Evolutionary conservation across 75 land plant species (phyloP), one percentile per base, ranked within the genome.

Genomic region (Azolla pinnata): DNA sequence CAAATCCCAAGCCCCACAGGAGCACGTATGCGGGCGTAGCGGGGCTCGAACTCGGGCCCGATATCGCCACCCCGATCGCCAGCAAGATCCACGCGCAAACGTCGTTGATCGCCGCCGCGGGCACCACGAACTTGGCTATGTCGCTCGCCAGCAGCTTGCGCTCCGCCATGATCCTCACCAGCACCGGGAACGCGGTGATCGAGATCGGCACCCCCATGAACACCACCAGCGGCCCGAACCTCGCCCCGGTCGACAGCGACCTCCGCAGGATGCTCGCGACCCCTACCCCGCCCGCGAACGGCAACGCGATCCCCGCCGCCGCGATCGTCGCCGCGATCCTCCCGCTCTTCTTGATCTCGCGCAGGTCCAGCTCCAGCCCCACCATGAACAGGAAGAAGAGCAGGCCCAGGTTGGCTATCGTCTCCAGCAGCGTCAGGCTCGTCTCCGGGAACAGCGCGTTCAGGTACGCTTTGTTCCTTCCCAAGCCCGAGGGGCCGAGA

Each of bases 91-190:
- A 83, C n/a, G 80, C 72, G 63, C 62, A 61, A 60, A 75, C 70
- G 69, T 79, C 86, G 50, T 73, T 79, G 30, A 79, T 29, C 7
- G 80, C 31, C 42, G 80, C 77, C 2, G 86, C 65, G 0, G 86
- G 70, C 68, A 83, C 64, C 61, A 81, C 82, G 1, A 77, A 51
- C 23, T 71, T 44, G 31, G 81, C 86, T 14, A 75, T 26, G 10
- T 83, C 83, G 12, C 83, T 68, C 68, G 74, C 79, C 47, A 88
- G 80, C 24, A 88, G 82, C 65, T 83, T 88, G 26, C 80, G 63
- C 77, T 88, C 93, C 29, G 88, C 85, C 12, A 88, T 78, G 49
- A 84, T 81, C 24, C 88, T 69, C 23, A 87, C 87, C 2, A 87
- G 74, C 32, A 87, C 82, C 5, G 92, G 87, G 73, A 83, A 88